Conservation (phyloP, 768 basidiomycete species). For the Tulasnella sp. region DNA sequence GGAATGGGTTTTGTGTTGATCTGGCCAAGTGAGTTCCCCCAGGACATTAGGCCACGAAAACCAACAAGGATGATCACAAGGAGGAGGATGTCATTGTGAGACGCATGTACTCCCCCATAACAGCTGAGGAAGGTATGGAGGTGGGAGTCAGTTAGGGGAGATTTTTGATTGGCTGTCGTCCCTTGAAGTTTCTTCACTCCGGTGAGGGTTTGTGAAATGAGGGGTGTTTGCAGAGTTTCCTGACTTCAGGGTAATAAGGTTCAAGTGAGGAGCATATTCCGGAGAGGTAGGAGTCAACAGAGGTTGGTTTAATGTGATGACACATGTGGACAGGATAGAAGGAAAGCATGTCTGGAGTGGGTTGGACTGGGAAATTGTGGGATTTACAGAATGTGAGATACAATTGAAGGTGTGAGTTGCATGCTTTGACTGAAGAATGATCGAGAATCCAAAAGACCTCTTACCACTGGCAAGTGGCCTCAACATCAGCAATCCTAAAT, state of each 20-base stretch:
- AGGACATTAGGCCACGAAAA: constrained; percentile 34
- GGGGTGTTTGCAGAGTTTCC: not conserved
- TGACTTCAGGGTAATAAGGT: constrained; percentile 2
- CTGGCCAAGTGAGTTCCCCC: constrained; percentile 34
- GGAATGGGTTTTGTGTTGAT: constrained; percentile 25
- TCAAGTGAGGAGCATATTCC: constrained; percentile 23
- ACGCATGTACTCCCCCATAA: constrained; percentile 20
- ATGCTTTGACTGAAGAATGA: constrained; percentile 30
- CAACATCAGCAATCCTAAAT: too few species aligned
- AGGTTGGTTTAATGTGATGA: constrained; percentile 16
- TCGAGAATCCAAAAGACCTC: too few species aligned
- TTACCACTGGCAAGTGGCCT: too few species aligned
- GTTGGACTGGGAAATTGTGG: constrained; percentile 25
- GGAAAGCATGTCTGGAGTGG: constrained; percentile 22
- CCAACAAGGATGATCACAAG: constrained; percentile 31
- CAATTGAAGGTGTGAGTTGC: constrained; percentile 29
- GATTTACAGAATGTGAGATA: constrained; percentile 24
- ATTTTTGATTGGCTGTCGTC: not conserved
- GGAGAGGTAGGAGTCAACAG: constrained; percentile 22
- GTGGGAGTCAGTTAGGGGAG: not conserved
- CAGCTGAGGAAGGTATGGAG: not conserved
- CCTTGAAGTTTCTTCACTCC: constrained; percentile 20
- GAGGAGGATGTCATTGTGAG: constrained; percentile 35
- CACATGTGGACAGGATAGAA: constrained; percentile 23
- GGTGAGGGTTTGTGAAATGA: constrained; percentile 11